These are phyloP conservation scores for Dendrobium catenatum DNA, from an alignment of 106 monocot genomes.

Conservation along the genomic window DNA sequence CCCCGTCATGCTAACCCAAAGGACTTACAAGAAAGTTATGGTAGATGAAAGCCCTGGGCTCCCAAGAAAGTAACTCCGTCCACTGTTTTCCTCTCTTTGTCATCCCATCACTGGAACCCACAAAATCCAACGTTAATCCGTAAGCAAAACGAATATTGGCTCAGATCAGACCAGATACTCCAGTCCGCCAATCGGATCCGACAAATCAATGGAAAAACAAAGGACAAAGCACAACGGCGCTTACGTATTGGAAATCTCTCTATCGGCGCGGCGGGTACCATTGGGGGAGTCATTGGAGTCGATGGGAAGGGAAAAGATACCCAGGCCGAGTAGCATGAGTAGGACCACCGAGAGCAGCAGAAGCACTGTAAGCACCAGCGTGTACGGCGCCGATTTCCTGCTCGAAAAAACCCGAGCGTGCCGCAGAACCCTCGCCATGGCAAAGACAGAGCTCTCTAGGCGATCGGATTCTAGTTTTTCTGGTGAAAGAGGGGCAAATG, in stretches of 20 bases:
- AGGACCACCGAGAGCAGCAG: conserved; percentile 42
- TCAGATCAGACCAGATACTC: not conserved
- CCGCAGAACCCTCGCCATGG: conserved; percentile 30
- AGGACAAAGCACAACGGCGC: not conserved
- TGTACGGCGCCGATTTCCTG: conserved; percentile 38
- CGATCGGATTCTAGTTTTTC: not conserved
- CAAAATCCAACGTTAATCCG: not conserved
- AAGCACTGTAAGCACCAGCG: conserved; percentile 39
- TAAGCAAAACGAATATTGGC: conserved; percentile 5
- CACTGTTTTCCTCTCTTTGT: conserved; percentile 52
- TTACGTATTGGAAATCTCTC: conserved; percentile 29
- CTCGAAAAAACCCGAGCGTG: conserved; percentile 16
- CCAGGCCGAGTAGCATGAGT: conserved; percentile 57
- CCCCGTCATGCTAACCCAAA: not conserved
- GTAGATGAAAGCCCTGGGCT: conserved; percentile 77
- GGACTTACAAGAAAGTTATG: conserved; percentile 59
- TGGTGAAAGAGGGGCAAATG: not conserved
- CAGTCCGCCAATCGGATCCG: conserved; percentile 1
- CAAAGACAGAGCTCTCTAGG: not conserved
- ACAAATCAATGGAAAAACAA: not conserved
- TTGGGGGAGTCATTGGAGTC: conserved; percentile 24
- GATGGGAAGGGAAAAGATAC: conserved; percentile 64
- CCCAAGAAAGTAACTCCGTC: conserved; percentile 87
- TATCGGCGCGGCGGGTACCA: conserved; percentile 9
- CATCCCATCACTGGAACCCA: conserved; percentile 27